phyloP scores from a whole-genome alignment of 2,329 filamentous ascomycete species.

The Talaromyces rugulosus region DNA sequence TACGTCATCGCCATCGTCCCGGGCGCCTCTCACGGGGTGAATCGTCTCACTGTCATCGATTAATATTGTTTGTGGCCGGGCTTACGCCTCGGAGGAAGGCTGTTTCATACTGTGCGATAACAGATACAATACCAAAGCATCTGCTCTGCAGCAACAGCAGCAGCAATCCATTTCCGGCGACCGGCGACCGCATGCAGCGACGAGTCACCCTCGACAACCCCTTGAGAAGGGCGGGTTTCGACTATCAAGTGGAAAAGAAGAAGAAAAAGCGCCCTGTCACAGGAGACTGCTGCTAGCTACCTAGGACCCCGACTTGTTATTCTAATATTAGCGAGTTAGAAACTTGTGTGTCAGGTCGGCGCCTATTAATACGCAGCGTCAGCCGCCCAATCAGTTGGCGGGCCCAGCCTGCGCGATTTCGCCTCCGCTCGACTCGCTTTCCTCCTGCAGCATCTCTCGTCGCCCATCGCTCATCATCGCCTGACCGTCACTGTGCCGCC shows the following conservation, averaged over 20 bases:
- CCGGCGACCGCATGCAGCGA: neutral
- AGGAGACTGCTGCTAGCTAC: neutral
- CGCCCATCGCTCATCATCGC: neutral
- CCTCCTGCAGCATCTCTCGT: constrained; percentile 1
- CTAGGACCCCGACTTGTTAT: too few species aligned
- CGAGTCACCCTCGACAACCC: neutral
- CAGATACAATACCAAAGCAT: neutral
- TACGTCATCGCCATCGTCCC: neutral
- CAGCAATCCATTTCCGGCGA: neutral
- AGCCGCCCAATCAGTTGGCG: neutral
- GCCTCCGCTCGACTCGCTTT: neutral
- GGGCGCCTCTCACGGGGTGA: too few species aligned
- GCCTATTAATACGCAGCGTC: neutral
- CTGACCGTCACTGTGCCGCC: neutral
- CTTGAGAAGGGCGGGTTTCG: neutral
- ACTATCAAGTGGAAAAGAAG: neutral
- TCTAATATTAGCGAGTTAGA: neutral
- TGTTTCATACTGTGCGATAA: neutral
- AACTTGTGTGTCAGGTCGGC: neutral
- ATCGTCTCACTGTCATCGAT: neutral
- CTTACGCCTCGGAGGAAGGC: neutral
- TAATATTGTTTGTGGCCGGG: neutral
- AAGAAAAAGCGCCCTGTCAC: neutral
- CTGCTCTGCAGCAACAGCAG: neutral
- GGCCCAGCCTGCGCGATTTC: neutral